A percentile compares a stretch with the other conserved stretches of the same genome.
Evolutionary conservation across 1,284 basidiomycete species (phyloP).

Genomic region (Cryptococcus deneoformans): DNA sequence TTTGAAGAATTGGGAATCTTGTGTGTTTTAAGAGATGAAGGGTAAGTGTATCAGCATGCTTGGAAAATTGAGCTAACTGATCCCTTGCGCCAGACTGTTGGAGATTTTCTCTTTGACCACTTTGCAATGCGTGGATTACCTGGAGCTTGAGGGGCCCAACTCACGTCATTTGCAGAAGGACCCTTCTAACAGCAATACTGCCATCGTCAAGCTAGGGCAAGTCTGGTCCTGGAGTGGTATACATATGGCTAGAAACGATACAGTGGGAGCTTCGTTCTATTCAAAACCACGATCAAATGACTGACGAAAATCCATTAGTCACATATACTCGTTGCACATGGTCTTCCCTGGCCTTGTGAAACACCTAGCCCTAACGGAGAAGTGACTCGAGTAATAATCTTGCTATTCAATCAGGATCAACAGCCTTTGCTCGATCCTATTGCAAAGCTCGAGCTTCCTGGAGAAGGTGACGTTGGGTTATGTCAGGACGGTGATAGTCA

Average conservation of each 20-base stretch:
- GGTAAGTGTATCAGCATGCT: slow-evolving; percentile 17
- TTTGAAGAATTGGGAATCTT: slow-evolving; percentile 27
- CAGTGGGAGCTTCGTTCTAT: slow-evolving; percentile 15
- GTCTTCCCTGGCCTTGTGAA: slow-evolving; percentile 38
- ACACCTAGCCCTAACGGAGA: slow-evolving; percentile 41
- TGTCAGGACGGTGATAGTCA: slow-evolving; percentile 17
- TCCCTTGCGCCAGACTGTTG: slow-evolving; percentile 19
- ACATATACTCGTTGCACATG: slow-evolving; percentile 24
- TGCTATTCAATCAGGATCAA: slow-evolving; percentile 3
- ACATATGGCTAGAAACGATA: slow-evolving; percentile 23
- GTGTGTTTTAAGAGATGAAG: slow-evolving; percentile 36
- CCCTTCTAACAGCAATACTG: slow-evolving; percentile 16
- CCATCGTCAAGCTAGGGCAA: slow-evolving; percentile 5
- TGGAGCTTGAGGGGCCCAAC: slow-evolving; percentile 18
- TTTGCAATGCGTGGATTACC: slow-evolving; percentile 12
- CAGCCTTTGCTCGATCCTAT: slow-evolving; percentile 12
- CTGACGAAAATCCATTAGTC: not conserved
- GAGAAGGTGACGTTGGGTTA: slow-evolving; percentile 35
- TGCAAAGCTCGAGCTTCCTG: slow-evolving; percentile 38
- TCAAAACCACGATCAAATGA: not conserved
- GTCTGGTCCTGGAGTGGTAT: slow-evolving; percentile 39
- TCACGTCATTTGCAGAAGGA: not conserved
- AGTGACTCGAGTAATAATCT: slow-evolving; percentile 37
- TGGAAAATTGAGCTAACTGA: not conserved
- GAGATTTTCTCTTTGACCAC: slow-evolving; percentile 32